These are phyloP conservation scores for Pseudogymnoascus sp. DNA, from an alignment of 2,329 filamentous ascomycete genomes.

Conservation along the genomic window DNA sequence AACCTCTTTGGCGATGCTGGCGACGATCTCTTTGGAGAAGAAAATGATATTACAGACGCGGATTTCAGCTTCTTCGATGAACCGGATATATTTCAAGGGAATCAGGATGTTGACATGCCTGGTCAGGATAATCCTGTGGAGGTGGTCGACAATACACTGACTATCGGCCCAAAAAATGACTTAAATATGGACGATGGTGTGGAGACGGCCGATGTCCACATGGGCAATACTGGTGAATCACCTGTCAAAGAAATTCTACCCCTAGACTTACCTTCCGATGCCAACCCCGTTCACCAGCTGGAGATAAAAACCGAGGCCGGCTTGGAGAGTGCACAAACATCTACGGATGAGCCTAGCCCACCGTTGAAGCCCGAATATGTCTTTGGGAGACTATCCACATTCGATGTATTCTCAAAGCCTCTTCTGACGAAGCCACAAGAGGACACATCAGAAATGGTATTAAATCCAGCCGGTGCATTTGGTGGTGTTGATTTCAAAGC, in stretches of 20 bases:
- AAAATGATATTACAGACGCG: slow-evolving; percentile 64
- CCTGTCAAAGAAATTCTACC: not conserved
- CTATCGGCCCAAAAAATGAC: not conserved
- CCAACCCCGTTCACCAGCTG: not conserved
- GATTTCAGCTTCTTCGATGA: slow-evolving; percentile 82
- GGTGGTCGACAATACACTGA: not conserved
- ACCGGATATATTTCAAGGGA: slow-evolving; percentile 29
- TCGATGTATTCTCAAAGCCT: slow-evolving; percentile 3
- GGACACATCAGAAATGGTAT: not conserved
- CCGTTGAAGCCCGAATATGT: slow-evolving; percentile 9
- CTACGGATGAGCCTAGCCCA: not conserved
- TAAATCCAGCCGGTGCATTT: slow-evolving; percentile 21
- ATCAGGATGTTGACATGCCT: slow-evolving; percentile 16
- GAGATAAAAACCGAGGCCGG: not conserved
- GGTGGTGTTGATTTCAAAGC: slow-evolving; percentile 25
- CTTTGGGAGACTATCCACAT: slow-evolving; percentile 9
- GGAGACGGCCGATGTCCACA: not conserved
- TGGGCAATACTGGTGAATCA: not conserved
- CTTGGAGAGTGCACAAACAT: not conserved
- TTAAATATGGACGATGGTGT: not conserved
- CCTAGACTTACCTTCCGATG: not conserved
- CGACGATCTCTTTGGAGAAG: slow-evolving; percentile 63
- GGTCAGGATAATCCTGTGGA: not conserved
- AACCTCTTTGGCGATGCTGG: slow-evolving; percentile 62
- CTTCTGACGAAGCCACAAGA: slow-evolving; percentile 18